Evolutionary conservation across 352 stramenopile genomes (phyloP).

Genomic region (Peronospora farinosa): DNA sequence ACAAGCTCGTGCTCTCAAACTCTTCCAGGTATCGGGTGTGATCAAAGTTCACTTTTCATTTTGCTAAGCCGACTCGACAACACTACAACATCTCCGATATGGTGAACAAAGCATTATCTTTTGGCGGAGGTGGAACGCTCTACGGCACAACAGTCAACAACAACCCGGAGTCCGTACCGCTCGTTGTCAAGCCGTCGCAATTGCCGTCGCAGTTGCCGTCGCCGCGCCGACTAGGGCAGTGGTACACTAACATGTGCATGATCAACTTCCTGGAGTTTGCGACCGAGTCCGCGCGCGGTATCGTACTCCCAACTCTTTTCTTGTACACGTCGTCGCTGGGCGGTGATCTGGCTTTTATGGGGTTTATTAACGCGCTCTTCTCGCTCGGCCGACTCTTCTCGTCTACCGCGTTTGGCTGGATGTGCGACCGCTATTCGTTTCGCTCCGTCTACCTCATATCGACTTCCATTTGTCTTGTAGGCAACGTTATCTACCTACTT

Average conservation of each 20-base stretch:
- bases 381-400: slow-evolving; percentile 66
- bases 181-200: slow-evolving; percentile 24
- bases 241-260: slow-evolving; percentile 70
- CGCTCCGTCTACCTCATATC: slow-evolving; percentile 71
- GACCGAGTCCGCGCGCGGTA: slow-evolving; percentile 58
- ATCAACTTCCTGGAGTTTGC: slow-evolving; percentile 81
- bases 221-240: slow-evolving; percentile 32
- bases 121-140: slow-evolving; percentile 6
- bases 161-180: slow-evolving; percentile 13
- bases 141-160: slow-evolving; percentile 7
- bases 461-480: slow-evolving; percentile 54
- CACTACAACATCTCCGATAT: slow-evolving; percentile 4
- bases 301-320: slow-evolving; percentile 75
- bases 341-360: slow-evolving; percentile 67
- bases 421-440: slow-evolving; percentile 77
- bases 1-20: slow-evolving; percentile 4
- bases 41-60: slow-evolving; percentile 22
- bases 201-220: slow-evolving; percentile 29
- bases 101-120: slow-evolving; percentile 18
- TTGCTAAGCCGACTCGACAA: slow-evolving; percentile 1
- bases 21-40: not conserved
- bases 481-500: slow-evolving; percentile 71
- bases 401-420: slow-evolving; percentile 69
- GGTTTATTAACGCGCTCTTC: slow-evolving; percentile 65
- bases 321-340: slow-evolving; percentile 72